Evolutionary conservation across 331 rosid genomes (phyloP).

Genomic region (Acacia concinna): DNA sequence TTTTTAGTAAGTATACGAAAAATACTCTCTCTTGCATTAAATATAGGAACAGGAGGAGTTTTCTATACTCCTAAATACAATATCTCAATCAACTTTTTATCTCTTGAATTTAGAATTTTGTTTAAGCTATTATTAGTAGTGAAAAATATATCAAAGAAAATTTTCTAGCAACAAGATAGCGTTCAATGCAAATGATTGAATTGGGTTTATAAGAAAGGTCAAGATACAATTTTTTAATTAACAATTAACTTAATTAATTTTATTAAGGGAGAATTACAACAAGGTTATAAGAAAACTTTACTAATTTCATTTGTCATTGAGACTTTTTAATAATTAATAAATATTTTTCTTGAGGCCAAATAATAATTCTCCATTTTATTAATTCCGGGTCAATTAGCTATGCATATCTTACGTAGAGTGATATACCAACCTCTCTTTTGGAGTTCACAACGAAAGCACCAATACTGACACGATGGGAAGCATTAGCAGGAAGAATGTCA

Average conservation of each 20-base stretch:
- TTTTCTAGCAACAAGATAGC: background rate
- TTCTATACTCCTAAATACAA: no score
- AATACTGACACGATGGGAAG: slow-evolving; percentile 76
- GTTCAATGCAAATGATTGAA: background rate
- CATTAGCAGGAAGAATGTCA: slow-evolving; percentile 70
- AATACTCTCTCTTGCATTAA: background rate
- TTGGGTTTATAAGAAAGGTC: background rate
- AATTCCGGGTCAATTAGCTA: no score
- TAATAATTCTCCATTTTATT: no score
- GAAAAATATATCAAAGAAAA: no score
- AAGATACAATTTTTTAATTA: background rate
- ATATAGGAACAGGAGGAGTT: background rate
- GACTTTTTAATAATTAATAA: no score
- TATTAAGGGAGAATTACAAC: no score
- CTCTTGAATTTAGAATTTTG: background rate
- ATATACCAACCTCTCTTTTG: slow-evolving; percentile 46
- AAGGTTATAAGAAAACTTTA: no score
- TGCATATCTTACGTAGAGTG: background rate
- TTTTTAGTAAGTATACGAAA: background rate
- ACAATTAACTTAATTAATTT: background rate
- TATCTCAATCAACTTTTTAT: no score
- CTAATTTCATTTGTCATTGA: no score
- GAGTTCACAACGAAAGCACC: slow-evolving; percentile 79
- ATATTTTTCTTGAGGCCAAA: no score
- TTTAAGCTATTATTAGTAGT: no score